Evolutionary conservation across 495 filamentous ascomycete species (phyloP).

Genomic region (Hypomontagnella submonticulosa): DNA sequence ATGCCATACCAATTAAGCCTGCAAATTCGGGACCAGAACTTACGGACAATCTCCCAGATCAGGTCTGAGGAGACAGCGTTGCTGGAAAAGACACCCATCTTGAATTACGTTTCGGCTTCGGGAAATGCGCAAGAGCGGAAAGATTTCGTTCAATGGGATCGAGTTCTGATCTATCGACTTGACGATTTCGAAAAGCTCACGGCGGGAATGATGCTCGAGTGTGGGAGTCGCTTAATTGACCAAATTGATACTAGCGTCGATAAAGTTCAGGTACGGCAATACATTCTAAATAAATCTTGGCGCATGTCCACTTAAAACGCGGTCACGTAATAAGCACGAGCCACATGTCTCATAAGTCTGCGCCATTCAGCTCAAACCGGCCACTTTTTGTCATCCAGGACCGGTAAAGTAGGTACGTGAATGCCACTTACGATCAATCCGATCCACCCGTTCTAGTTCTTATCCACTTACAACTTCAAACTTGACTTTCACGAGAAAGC

Average conservation of each 20-base stretch:
- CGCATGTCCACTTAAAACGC: constrained; percentile 11
- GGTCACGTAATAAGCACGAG: constrained; percentile 31
- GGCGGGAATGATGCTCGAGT: constrained; percentile 40
- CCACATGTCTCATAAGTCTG: constrained; percentile 14
- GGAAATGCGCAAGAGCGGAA: constrained; percentile 44
- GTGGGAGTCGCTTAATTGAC: constrained; percentile 59
- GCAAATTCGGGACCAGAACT: constrained; percentile 51
- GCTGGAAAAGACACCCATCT: constrained; percentile 59
- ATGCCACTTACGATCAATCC: constrained; percentile 1
- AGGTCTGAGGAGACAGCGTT: constrained; percentile 81
- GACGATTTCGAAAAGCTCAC: constrained; percentile 45
- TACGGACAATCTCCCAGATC: constrained; percentile 91
- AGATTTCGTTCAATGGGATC: constrained; percentile 43
- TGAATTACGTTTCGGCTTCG: constrained; percentile 49
- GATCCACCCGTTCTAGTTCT: constrained; percentile 15
- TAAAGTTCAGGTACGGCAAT: constrained; percentile 1
- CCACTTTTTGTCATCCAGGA: neutral
- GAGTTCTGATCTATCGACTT: constrained; percentile 47
- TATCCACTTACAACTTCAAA: constrained; percentile 21
- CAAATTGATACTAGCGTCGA: constrained; percentile 45
- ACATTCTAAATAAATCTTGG: neutral
- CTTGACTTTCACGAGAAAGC: constrained; percentile 18
- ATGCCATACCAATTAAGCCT: neutral
- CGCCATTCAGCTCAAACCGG: constrained; percentile 10
- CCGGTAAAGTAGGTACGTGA: no score